These are phyloP conservation scores for Beta lomatogona DNA, from an alignment of 179 eudicot species.

Conservation along the genomic window DNA sequence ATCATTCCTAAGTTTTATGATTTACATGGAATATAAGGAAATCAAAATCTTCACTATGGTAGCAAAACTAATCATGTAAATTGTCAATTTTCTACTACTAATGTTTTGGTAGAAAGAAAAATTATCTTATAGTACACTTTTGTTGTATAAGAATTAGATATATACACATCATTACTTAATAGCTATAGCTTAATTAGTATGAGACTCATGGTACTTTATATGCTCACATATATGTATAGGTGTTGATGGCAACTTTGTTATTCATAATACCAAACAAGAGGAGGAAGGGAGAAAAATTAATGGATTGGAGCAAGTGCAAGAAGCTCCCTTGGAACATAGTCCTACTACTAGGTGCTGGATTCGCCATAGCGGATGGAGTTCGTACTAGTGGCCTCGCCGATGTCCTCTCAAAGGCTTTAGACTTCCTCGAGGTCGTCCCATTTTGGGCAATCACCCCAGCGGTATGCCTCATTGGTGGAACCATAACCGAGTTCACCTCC, in stretches of 20 bases:
- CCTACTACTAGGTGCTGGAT: slow-evolving; percentile 81
- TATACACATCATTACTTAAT: not conserved
- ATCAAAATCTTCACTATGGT: no score
- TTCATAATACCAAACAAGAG: slow-evolving; percentile 88
- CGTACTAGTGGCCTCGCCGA: slow-evolving; percentile 77
- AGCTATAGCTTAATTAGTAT: not conserved
- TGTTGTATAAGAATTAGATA: no score
- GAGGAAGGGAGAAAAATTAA: slow-evolving; percentile 73
- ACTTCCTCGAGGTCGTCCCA: slow-evolving; percentile 63
- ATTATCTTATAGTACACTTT: no score
- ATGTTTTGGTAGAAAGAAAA: no score
- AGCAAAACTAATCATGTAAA: no score
- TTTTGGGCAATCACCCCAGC: slow-evolving; percentile 72
- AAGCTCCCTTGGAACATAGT: slow-evolving; percentile 82
- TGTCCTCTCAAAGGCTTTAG: slow-evolving; percentile 52
- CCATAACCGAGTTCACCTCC: slow-evolving; percentile 81
- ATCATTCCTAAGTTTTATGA: no score
- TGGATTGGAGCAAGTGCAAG: slow-evolving; percentile 98
- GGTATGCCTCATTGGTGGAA: slow-evolving; percentile 56
- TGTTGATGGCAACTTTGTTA: slow-evolving; percentile 83
- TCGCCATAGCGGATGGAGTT: slow-evolving; percentile 90
- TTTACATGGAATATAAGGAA: no score
- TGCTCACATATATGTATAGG: slow-evolving; percentile 33
- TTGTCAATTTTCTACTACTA: no score
- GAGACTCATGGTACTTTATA: not conserved